Percentiles rank a stretch among this genome's conserved stretches.
phyloP scores from a whole-genome alignment of 2,329 filamentous ascomycete species.

The Sclerotinia trifoliorum region DNA sequence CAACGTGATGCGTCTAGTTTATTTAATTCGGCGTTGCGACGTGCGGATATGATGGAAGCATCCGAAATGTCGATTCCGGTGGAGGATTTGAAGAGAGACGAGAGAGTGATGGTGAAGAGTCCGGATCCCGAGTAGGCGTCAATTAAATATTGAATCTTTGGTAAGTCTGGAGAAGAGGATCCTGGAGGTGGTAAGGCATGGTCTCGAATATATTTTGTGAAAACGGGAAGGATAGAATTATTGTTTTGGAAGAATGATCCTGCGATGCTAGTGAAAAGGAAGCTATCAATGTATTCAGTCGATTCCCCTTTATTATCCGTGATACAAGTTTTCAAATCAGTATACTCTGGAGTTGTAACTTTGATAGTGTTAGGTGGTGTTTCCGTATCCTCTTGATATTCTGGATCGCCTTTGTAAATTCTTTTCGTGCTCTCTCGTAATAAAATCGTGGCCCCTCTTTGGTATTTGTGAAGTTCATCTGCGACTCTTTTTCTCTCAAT shows the following conservation, averaged over 20 bases:
- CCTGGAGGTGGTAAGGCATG: conserved; percentile 62
- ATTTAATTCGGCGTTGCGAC: conserved; percentile 76
- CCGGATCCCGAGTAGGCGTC: conserved; percentile 97
- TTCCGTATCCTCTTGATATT: conserved; percentile 35
- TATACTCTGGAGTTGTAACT: conserved; percentile 49
- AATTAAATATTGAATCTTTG: conserved; percentile 76
- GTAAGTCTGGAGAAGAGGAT: conserved; percentile 39
- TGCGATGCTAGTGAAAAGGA: conserved; percentile 85
- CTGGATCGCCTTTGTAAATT: conserved; percentile 48
- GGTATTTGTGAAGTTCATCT: conserved; percentile 68
- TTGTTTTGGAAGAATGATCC: conserved; percentile 99
- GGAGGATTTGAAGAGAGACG: conserved; percentile 76
- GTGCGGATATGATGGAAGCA: conserved; percentile 75
- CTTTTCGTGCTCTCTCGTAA: conserved; percentile 82
- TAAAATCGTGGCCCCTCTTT: conserved; percentile 81
- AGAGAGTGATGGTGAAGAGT: conserved; percentile 93
- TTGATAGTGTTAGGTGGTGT: conserved; percentile 36
- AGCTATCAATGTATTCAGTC: conserved; percentile 81
- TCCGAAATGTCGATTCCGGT: conserved; percentile 88
- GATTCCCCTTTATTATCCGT: conserved; percentile 80
- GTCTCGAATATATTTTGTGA: conserved; percentile 83
- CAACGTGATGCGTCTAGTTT: conserved; percentile 65
- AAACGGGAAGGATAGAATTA: conserved; percentile 88
- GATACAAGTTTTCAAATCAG: conserved; percentile 83
- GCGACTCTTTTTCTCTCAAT: conserved; percentile 75